Conservation (phyloP, 768 basidiomycete species). For the Cystobasidium tubakii region DNA sequence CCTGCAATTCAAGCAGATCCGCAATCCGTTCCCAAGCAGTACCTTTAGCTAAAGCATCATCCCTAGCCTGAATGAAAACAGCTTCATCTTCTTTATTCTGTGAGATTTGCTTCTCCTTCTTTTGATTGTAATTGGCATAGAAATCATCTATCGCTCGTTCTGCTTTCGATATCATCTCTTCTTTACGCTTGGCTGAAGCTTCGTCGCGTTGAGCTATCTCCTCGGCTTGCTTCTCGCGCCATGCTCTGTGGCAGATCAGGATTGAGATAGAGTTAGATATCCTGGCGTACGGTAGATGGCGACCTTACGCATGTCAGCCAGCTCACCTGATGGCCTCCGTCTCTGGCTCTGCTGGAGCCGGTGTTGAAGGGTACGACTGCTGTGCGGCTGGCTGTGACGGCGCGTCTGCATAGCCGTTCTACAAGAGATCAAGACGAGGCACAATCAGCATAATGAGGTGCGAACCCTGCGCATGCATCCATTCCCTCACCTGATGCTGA, state of each 20-base stretch:
- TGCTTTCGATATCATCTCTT: slow-evolving; percentile 76
- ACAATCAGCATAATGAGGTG: too few species aligned
- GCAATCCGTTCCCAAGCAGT: slow-evolving; percentile 96
- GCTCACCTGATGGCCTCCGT: slow-evolving; percentile 36
- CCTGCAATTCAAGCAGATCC: slow-evolving; percentile 75
- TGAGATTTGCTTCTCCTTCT: slow-evolving; percentile 82
- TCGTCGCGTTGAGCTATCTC: slow-evolving; percentile 81
- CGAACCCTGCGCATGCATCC: too few species aligned
- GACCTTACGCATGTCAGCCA: too few species aligned
- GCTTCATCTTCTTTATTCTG: slow-evolving; percentile 94
- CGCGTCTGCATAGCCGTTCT: slow-evolving; percentile 30
- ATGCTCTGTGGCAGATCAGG: slow-evolving; percentile 56
- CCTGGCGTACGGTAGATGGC: too few species aligned
- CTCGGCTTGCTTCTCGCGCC: slow-evolving; percentile 77
- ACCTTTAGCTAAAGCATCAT: slow-evolving; percentile 71
- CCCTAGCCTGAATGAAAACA: slow-evolving; percentile 66
- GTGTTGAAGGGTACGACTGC: slow-evolving; percentile 8
- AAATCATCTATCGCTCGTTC: slow-evolving; percentile 82
- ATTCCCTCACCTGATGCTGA: slow-evolving; percentile 22
- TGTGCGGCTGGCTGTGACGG: neutral
- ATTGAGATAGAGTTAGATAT: neutral
- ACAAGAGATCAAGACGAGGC: neutral
- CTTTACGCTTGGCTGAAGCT: slow-evolving; percentile 65
- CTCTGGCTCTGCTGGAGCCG: slow-evolving; percentile 32
- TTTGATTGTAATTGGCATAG: slow-evolving; percentile 76